These are phyloP conservation scores for Furcasterigmium sp. DNA, from an alignment of 2,329 filamentous ascomycete species.

Conservation along the genomic window DNA sequence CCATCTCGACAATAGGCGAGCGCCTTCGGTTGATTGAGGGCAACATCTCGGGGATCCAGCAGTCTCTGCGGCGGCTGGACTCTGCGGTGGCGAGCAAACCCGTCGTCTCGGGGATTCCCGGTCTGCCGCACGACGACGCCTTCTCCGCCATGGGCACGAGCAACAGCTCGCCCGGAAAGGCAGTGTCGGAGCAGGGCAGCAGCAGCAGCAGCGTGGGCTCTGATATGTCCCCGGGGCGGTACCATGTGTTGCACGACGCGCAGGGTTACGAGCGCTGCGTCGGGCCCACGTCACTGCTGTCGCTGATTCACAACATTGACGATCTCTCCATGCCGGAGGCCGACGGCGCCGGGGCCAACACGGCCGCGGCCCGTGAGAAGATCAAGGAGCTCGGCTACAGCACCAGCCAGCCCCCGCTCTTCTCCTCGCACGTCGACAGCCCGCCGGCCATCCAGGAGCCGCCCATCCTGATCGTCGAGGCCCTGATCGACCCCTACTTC, in stretches of 20 bases:
- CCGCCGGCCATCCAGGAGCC: constrained; percentile 1
- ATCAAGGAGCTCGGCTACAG: constrained; percentile 3
- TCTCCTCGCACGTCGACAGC: neutral
- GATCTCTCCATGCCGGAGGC: constrained; percentile 1
- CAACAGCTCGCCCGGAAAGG: neutral
- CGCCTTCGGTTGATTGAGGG: constrained; percentile 1
- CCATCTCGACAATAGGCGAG: neutral
- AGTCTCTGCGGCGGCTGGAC: neutral
- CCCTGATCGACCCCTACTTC: constrained; percentile 2
- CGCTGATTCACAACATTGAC: constrained; percentile 2
- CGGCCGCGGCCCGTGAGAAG: constrained; percentile 2
- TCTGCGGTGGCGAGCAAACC: neutral
- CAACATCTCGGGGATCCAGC: constrained; percentile 2
- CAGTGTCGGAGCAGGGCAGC: constrained; percentile 1
- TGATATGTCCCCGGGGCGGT: neutral
- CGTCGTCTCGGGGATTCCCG: neutral
- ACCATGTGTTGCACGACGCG: constrained; percentile 1
- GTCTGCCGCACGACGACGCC: neutral
- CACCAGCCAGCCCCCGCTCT: neutral
- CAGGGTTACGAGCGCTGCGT: constrained; percentile 2
- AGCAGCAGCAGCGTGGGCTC: constrained; percentile 1
- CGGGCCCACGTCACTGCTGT: neutral
- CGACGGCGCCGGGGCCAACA: constrained; percentile 2
- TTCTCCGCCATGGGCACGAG: neutral
- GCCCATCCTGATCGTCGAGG: constrained; percentile 2